Evolutionary conservation across 2,329 filamentous ascomycete species (phyloP).

Genomic region (Pochonia chlamydosporia): DNA sequence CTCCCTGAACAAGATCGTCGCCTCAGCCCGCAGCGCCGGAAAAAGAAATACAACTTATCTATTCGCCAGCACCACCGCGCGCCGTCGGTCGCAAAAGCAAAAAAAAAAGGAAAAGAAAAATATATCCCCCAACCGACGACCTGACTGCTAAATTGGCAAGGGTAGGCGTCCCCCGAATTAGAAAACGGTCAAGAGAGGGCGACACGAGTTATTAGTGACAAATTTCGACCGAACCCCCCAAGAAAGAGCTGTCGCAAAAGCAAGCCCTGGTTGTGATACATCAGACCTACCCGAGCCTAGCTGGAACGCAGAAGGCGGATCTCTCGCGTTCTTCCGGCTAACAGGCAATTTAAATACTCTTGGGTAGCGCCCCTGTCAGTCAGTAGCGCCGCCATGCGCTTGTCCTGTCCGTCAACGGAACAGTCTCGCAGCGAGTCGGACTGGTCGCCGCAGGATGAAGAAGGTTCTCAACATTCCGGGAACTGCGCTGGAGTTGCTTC

Average conservation of each 20-base stretch:
- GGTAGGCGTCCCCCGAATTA: neutral
- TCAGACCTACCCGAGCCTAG: slow-evolving; percentile 4
- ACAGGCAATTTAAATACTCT: slow-evolving; percentile 1
- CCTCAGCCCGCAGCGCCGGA: neutral
- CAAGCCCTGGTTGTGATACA: slow-evolving; percentile 5
- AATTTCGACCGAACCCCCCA: slow-evolving; percentile 1
- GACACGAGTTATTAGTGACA: neutral
- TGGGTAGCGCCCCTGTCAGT: neutral
- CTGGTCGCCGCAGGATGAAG: slow-evolving; percentile 4
- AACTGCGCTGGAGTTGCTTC: slow-evolving; percentile 1
- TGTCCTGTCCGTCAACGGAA: slow-evolving; percentile 1
- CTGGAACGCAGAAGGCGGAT: slow-evolving; percentile 2
- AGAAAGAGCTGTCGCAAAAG: slow-evolving; percentile 4
- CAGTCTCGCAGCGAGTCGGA: slow-evolving; percentile 1
- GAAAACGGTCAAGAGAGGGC: neutral
- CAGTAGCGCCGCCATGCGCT: slow-evolving; percentile 3
- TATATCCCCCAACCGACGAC: neutral
- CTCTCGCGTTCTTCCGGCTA: neutral
- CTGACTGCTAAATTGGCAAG: neutral
- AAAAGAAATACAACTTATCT: neutral
- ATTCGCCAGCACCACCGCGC: neutral
- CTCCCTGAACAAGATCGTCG: neutral
- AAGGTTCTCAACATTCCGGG: neutral
- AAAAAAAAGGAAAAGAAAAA: neutral
- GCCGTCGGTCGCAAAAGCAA: neutral